Conservation (phyloP, 129 eudicot species). For the Centaurea solstitialis region DNA sequence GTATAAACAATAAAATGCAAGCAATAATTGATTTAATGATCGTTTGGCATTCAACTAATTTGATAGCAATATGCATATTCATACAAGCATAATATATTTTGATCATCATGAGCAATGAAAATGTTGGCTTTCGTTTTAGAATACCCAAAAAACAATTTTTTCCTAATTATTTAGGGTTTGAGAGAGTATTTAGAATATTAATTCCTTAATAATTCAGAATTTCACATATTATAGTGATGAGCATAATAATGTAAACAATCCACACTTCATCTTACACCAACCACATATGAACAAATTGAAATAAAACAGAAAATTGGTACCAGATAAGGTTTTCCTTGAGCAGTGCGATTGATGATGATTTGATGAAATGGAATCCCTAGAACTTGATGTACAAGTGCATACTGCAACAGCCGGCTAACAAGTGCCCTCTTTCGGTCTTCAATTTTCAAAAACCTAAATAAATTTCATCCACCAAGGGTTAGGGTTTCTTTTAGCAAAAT, state of each 20-base stretch:
- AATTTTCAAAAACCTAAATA: constrained; percentile 62
- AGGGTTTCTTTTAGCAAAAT: not conserved
- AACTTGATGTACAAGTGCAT: constrained; percentile 68
- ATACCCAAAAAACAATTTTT: not conserved
- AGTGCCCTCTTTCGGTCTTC: constrained; percentile 82
- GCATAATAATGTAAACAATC: not conserved
- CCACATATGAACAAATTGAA: not conserved
- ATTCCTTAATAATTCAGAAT: not conserved
- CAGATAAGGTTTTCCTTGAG: constrained; percentile 81
- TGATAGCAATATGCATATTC: not conserved
- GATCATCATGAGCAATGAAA: not conserved
- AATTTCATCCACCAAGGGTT: not conserved
- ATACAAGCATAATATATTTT: not conserved
- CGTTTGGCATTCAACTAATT: not conserved
- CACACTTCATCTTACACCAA: not conserved
- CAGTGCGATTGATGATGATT: constrained; percentile 58
- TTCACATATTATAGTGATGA: not conserved
- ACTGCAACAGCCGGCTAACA: constrained; percentile 93
- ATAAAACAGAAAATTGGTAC: constrained; percentile 25
- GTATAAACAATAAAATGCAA: not conserved
- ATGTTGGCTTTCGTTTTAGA: not conserved
- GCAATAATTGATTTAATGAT: not conserved
- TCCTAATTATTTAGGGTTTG: not conserved
- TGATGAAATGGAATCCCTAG: constrained; percentile 57
- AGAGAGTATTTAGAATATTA: not conserved